These are phyloP conservation scores for Apophysomyces ossiformis DNA, from an alignment of 371 early-diverging fungal species.

Conservation along the genomic window DNA sequence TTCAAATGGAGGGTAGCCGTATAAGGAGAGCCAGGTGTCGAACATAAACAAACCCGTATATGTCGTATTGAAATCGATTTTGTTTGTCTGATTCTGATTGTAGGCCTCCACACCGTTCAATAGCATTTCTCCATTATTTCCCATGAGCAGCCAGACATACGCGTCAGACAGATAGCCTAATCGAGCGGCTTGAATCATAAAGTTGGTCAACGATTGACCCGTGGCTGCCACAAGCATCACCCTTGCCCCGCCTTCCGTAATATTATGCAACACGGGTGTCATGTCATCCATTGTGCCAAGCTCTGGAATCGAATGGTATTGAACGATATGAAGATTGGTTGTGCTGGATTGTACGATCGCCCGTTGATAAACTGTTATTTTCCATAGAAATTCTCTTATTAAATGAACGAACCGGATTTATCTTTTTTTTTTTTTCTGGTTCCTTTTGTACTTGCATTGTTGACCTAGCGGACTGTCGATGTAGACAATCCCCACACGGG, in stretches of 20 bases:
- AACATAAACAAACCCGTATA: slow-evolving; percentile 61
- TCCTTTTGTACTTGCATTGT: slow-evolving; percentile 35
- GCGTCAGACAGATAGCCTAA: slow-evolving; percentile 38
- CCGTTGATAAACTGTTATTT: slow-evolving; percentile 41
- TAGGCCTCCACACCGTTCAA: slow-evolving; percentile 23
- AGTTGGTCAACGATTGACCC: slow-evolving; percentile 25
- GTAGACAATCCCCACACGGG: slow-evolving; percentile 50
- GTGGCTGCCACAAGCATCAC: slow-evolving; percentile 49
- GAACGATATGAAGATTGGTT: slow-evolving; percentile 39
- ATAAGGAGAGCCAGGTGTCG: slow-evolving; percentile 55
- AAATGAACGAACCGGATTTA: too few relatives aligned
- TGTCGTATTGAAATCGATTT: slow-evolving; percentile 33
- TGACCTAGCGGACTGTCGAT: slow-evolving; percentile 54
- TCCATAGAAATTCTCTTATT: too few relatives aligned
- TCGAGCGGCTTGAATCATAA: slow-evolving; percentile 42
- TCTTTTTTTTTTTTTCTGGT: too few relatives aligned
- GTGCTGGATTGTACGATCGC: slow-evolving; percentile 40
- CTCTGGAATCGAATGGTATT: slow-evolving; percentile 38
- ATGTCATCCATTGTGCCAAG: slow-evolving; percentile 27
- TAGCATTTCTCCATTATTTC: slow-evolving; percentile 42
- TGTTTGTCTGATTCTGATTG: slow-evolving; percentile 26
- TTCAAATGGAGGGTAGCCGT: slow-evolving; percentile 62
- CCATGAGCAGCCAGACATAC: slow-evolving; percentile 62
- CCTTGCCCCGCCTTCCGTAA: slow-evolving; percentile 45
- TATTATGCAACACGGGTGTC: slow-evolving; percentile 26